A percentile compares a stretch with the other conserved stretches of the same genome.
phyloP scores from a whole-genome alignment of 2,329 filamentous ascomycete species.

The Phyllosticta citriasiana region DNA sequence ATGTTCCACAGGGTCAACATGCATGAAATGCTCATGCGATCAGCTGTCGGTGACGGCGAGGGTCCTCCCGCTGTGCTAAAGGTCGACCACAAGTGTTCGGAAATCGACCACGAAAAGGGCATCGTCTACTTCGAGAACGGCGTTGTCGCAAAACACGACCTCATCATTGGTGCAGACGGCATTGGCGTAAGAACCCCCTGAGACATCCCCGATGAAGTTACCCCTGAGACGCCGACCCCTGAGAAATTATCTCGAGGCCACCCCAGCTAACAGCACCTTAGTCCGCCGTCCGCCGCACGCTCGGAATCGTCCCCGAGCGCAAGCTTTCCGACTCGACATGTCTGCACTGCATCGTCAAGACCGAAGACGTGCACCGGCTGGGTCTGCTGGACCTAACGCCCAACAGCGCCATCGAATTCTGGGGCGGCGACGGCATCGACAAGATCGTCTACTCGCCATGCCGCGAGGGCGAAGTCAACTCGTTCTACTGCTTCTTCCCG shows the following conservation, averaged over 20 bases:
- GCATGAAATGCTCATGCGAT: conserved; percentile 56
- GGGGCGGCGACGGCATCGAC: conserved; percentile 58
- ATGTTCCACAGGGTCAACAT: conserved; percentile 63
- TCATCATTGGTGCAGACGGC: conserved; percentile 55
- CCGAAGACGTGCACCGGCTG: conserved; percentile 48
- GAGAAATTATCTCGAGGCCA: background rate
- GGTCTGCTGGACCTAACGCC: conserved; percentile 55
- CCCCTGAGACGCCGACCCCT: no score
- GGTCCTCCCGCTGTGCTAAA: conserved; percentile 48
- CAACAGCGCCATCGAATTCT: conserved; percentile 56
- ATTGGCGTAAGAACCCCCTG: conserved; percentile 37
- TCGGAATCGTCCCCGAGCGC: conserved; percentile 54
- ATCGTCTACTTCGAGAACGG: conserved; percentile 36
- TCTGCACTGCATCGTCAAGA: conserved; percentile 54
- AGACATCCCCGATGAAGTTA: no score
- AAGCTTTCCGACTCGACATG: conserved; percentile 52
- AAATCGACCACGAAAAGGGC: conserved; percentile 43
- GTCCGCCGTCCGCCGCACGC: conserved; percentile 50
- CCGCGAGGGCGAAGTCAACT: conserved; percentile 54
- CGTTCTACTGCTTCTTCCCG: conserved; percentile 63
- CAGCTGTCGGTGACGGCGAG: conserved; percentile 44
- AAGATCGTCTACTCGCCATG: conserved; percentile 64
- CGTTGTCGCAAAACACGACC: conserved; percentile 41
- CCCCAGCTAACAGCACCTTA: background rate
- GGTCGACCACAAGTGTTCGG: conserved; percentile 47